Conservation (phyloP, 1,284 basidiomycete genomes). For the Rhodofomes roseus region DNA sequence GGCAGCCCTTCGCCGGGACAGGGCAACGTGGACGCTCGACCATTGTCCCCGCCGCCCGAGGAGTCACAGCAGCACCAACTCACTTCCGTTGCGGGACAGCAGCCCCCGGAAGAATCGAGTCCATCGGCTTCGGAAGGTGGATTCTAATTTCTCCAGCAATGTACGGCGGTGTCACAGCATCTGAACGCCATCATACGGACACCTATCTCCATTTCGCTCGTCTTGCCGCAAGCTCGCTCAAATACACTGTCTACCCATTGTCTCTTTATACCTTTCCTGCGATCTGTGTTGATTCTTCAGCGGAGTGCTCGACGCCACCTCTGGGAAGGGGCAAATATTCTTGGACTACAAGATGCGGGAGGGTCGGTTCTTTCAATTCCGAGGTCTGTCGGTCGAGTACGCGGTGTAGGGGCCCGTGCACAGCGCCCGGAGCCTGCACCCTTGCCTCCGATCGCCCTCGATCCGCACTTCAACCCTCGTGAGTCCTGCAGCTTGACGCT, state of each 20-base stretch:
- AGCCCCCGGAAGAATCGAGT: conserved; percentile 51
- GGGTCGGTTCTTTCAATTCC: conserved; percentile 8
- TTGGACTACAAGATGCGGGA: conserved; percentile 10
- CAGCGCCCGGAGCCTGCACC: conserved; percentile 25
- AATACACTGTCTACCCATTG: conserved; percentile 7
- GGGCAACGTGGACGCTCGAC: conserved; percentile 43
- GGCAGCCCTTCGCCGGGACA: conserved; percentile 49
- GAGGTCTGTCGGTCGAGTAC: conserved; percentile 12
- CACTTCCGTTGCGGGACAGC: conserved; percentile 48
- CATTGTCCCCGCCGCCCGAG: conserved; percentile 65
- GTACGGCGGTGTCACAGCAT: conserved; percentile 12
- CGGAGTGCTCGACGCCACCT: conserved; percentile 15
- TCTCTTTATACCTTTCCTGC: conserved; percentile 7
- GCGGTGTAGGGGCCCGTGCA: conserved; percentile 16
- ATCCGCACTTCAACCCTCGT: conserved; percentile 20
- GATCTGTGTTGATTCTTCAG: conserved; percentile 7
- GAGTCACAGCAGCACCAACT: conserved; percentile 44
- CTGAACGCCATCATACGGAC: conserved; percentile 14
- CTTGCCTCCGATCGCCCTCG: conserved; percentile 6
- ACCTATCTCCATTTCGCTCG: conserved; percentile 12
- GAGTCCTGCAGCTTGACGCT: conserved; percentile 43
- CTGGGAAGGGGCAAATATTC: conserved; percentile 15
- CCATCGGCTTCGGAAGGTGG: conserved; percentile 60
- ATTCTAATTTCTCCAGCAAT: conserved; percentile 37
- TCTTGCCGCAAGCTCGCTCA: conserved; percentile 9